These are phyloP conservation scores for Lipomyces mesembrius DNA, from an alignment of 805 yeast species.

Conservation along the genomic window DNA sequence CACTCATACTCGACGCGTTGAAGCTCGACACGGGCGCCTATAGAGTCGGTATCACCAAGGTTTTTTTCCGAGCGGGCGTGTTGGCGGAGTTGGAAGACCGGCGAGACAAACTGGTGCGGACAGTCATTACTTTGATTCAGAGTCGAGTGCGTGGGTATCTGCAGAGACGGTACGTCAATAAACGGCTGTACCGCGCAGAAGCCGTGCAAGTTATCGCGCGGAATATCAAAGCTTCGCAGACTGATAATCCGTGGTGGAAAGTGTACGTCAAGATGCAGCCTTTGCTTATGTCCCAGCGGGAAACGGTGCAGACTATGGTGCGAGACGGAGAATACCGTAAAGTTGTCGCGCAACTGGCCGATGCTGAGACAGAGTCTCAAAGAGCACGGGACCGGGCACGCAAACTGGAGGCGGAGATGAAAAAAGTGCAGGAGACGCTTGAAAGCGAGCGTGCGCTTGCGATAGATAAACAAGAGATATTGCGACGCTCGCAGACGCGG, in stretches of 20 bases:
- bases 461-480: slow-evolving; percentile 53
- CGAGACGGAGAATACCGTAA: slow-evolving; percentile 40
- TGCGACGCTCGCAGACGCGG: slow-evolving; percentile 52
- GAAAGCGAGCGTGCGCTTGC: slow-evolving; percentile 52
- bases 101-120: slow-evolving; percentile 67
- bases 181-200: slow-evolving; percentile 61
- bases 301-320: slow-evolving; percentile 50
- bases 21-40: slow-evolving; percentile 62
- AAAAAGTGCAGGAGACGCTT: slow-evolving; percentile 45
- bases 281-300: slow-evolving; percentile 64
- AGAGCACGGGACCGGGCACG: slow-evolving; percentile 39
- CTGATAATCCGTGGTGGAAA: slow-evolving; percentile 76
- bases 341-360: slow-evolving; percentile 44
- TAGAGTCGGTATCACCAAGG: slow-evolving; percentile 71
- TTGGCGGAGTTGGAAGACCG: slow-evolving; percentile 76
- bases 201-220: slow-evolving; percentile 71
- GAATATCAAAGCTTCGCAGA: slow-evolving; percentile 56
- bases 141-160: slow-evolving; percentile 66
- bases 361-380: slow-evolving; percentile 43
- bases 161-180: slow-evolving; percentile 55
- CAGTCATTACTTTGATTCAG: slow-evolving; percentile 64
- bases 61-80: slow-evolving; percentile 78
- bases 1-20: slow-evolving; percentile 65
- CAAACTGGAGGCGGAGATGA: slow-evolving; percentile 41
- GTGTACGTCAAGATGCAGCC: slow-evolving; percentile 76